Evolutionary conservation across 257 asterid species (phyloP).

Genomic region (Penstemon newberryi): DNA sequence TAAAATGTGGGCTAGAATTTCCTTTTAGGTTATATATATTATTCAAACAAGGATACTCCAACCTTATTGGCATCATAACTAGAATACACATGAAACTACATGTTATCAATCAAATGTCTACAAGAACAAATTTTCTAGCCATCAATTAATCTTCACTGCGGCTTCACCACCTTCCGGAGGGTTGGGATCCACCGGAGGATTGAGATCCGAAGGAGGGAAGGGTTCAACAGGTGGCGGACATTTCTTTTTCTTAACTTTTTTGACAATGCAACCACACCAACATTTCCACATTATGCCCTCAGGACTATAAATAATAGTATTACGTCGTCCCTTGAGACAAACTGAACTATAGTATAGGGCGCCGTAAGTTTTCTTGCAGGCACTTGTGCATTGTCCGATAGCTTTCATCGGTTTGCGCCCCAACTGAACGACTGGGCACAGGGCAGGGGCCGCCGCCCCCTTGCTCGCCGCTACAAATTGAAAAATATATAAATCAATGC

Average conservation of each 20-base stretch:
- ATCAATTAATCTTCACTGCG: background rate
- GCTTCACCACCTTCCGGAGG: too few species aligned
- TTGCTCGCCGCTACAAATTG: background rate
- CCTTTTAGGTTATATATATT: too few species aligned
- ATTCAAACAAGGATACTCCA: too few species aligned
- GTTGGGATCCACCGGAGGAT: background rate
- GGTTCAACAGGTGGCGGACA: conserved; percentile 13
- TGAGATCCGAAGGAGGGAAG: background rate
- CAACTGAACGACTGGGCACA: conserved; percentile 14
- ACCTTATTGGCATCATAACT: too few species aligned
- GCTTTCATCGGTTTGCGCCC: conserved; percentile 12
- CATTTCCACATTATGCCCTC: background rate
- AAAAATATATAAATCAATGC: background rate
- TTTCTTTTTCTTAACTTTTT: background rate
- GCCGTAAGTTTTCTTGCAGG: conserved; percentile 20
- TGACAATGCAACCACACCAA: conserved; percentile 4
- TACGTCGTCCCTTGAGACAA: background rate
- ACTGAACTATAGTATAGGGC: background rate
- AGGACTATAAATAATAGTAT: background rate
- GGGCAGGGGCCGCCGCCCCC: background rate
- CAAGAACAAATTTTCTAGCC: too few species aligned
- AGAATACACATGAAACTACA: too few species aligned
- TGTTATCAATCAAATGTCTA: too few species aligned
- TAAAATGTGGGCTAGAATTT: too few species aligned
- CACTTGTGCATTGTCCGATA: background rate